Evolutionary conservation across 2,329 filamentous ascomycete genomes (phyloP), one percentile per base, ranked within the genome.

Genomic region (Aspergillus eucalypticola): DNA sequence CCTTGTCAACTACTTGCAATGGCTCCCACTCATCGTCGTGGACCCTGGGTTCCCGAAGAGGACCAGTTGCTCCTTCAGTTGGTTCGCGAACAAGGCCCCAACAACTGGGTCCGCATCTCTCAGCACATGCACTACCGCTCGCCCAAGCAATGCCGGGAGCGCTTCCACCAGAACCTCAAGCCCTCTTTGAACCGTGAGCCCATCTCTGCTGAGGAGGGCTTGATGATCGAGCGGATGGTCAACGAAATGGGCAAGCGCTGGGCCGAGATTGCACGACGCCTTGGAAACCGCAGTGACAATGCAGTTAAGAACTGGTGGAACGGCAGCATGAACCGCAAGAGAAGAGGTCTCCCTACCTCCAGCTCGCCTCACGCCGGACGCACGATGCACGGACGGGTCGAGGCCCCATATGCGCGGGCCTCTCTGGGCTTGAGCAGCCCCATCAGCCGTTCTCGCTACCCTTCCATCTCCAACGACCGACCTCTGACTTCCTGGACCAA

Each of bases 251-350:
- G 92, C 63, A 94, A 92, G 80, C 87, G 90, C 59, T 97, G 93
- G 93, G 93, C 93, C 2, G 92, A 97, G 73, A 97, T 97, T 71
- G 91, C 93, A 48, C 85, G 93, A 66, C 83, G 87, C 49, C 83
- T 97, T 19, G 84, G 89, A 57, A 92, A 92, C 65, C 89, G 93
- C 71, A 96, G 92, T 75, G 93, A 97, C 80, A 97, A 97, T 71
- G 90, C 91, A 27, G 91, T 97, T 64, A 97, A 97, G 85, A 97
- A 97, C 77, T 97, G 92, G 92, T 96, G 91, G 91, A 96, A 96
- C 73, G 92, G 93, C 53, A 91, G 89, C 73, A 90, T 93, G 84
- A 96, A 96, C 79, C 87, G 92, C 70, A 84, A 89, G 70, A 84
- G 82, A 71, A 81, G 87, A 66, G 75, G 81, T 55, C 73, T 78